These are phyloP conservation scores for Purshia tridentata DNA, from an alignment of 306 rosid genomes.

Conservation along the genomic window DNA sequence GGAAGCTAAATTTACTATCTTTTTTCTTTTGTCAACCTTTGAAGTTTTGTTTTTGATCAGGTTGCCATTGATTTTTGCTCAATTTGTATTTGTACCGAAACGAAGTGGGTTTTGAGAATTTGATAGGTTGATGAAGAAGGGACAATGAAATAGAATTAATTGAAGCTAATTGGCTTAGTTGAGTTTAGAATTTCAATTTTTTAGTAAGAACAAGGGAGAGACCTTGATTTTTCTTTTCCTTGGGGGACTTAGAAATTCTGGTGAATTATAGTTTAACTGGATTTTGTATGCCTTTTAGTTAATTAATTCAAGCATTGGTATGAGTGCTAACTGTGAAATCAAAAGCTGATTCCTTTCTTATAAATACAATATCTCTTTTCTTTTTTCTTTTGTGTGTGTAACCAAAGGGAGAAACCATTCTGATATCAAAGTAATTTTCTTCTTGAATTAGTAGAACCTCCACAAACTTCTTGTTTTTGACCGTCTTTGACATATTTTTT, in stretches of 20 bases:
- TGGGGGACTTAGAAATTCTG: not conserved
- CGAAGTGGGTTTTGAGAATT: not conserved
- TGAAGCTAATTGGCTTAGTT: slow-evolving; percentile 8
- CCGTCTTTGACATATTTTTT: not conserved
- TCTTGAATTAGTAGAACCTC: not conserved
- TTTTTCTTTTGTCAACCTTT: not conserved
- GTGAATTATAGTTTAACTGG: not conserved
- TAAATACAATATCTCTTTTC: not conserved
- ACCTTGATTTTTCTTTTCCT: not conserved
- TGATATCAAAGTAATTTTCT: not conserved
- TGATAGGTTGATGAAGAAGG: not conserved
- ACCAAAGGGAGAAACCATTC: not conserved
- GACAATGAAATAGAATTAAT: not conserved
- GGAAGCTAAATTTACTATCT: not conserved
- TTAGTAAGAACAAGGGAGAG: not conserved
- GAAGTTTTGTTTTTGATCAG: not conserved
- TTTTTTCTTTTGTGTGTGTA: not conserved
- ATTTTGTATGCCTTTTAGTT: not conserved
- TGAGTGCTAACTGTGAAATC: not conserved
- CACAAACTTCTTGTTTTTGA: not conserved
- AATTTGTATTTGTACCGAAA: not conserved
- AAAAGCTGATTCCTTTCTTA: not conserved
- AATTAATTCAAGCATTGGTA: not conserved
- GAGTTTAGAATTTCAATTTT: not conserved
- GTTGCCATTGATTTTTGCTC: slow-evolving; percentile 1